Evolutionary conservation across 2,329 filamentous ascomycete species (phyloP).

Genomic region (Sporothrix inflata): DNA sequence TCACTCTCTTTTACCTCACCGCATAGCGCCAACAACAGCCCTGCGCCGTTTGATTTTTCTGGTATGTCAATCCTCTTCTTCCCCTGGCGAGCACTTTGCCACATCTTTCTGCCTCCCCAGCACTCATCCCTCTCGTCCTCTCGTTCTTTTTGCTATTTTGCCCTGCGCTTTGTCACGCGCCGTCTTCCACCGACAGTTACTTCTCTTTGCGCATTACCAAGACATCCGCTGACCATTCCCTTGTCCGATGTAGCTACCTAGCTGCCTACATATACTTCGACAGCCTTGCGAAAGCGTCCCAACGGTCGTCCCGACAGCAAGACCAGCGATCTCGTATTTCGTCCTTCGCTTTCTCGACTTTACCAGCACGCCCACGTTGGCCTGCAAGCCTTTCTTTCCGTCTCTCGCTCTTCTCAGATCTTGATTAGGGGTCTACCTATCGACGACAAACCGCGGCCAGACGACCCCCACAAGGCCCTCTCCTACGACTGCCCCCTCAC

Average conservation of each 20-base stretch:
- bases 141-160: constrained; percentile 2
- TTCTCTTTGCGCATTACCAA: not conserved
- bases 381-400: not conserved
- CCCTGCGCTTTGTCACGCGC: constrained; percentile 13
- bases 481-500: not conserved
- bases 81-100: not conserved
- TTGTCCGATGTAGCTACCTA: not conserved
- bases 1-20: constrained; percentile 1
- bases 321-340: not conserved
- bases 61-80: not conserved
- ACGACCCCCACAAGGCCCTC: not conserved
- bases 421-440: too few species aligned
- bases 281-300: not conserved
- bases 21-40: not conserved
- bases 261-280: too few species aligned
- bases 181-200: not conserved
- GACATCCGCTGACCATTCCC: not conserved
- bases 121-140: not conserved
- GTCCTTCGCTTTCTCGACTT: not conserved
- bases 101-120: not conserved
- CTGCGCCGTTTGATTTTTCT: not conserved
- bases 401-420: not conserved
- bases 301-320: not conserved
- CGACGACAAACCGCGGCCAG: not conserved
- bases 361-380: not conserved